Conservation (phyloP, 306 rosid species). For the Casuarina cunninghamiana region DNA sequence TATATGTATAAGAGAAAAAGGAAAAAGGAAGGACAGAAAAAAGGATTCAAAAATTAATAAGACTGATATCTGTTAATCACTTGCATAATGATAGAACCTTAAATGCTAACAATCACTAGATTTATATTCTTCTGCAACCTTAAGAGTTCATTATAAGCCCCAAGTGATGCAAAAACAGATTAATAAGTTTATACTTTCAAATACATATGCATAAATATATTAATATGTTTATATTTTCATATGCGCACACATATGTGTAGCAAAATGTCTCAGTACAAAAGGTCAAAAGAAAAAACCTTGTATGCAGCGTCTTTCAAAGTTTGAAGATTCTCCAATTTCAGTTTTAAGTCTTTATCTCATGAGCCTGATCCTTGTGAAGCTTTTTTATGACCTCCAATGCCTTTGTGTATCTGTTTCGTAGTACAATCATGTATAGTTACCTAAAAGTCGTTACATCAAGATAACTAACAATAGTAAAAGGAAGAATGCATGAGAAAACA, state of each 20-base stretch:
- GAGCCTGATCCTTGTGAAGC: slow-evolving; percentile 63
- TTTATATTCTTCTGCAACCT: not conserved
- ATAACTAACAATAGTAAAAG: not conserved
- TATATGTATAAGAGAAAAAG: not conserved
- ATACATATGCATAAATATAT: not conserved
- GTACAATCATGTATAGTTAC: not conserved
- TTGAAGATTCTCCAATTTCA: slow-evolving; percentile 60
- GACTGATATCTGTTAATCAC: not conserved
- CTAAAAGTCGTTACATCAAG: not conserved
- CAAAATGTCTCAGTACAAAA: slow-evolving; percentile 2
- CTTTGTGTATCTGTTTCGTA: slow-evolving; percentile 51
- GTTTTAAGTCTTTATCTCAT: slow-evolving; percentile 53
- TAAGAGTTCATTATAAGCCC: not conserved
- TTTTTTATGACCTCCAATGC: slow-evolving; percentile 64
- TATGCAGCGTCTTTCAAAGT: slow-evolving; percentile 58
- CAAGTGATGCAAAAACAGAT: not conserved
- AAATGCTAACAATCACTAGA: not conserved
- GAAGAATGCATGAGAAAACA: not conserved
- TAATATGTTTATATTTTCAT: no score
- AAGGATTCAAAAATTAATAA: not conserved
- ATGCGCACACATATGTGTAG: not conserved
- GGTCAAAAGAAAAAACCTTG: slow-evolving; percentile 34
- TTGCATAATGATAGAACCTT: not conserved
- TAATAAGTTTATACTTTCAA: not conserved
- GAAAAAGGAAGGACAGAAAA: not conserved